phyloP scores from a whole-genome alignment of 1,284 basidiomycete genomes.

The Sanghuangporus baumii region DNA sequence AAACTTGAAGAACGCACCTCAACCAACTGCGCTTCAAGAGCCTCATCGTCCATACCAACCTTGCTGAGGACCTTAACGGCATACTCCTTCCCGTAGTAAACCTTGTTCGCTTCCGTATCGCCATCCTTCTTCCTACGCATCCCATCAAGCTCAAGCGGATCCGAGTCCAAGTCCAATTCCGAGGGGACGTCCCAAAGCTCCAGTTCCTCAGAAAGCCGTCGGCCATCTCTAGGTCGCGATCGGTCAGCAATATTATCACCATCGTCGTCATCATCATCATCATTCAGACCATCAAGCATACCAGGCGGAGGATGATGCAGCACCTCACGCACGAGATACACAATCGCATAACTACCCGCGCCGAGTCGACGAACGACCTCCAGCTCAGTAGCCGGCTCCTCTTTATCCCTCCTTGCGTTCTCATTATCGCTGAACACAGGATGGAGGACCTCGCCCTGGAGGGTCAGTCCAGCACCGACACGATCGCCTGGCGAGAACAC shows the following conservation, averaged over 20 bases:
- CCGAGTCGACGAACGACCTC: conserved; percentile 83
- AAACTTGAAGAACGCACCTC: conserved; percentile 50
- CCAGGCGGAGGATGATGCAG: conserved; percentile 46
- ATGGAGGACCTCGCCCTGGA: conserved; percentile 60
- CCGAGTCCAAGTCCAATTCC: conserved; percentile 25
- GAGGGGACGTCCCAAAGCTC: conserved; percentile 20
- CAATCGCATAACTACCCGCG: conserved; percentile 87
- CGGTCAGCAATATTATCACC: conserved; percentile 47
- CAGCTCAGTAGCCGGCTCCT: conserved; percentile 57
- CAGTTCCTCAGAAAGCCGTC: conserved; percentile 35
- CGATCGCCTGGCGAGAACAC: conserved; percentile 64
- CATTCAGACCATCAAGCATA: conserved; percentile 30
- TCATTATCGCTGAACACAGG: conserved; percentile 37
- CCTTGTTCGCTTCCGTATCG: neutral
- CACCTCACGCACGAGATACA: conserved; percentile 89
- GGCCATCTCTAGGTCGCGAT: conserved; percentile 53
- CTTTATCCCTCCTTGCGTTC: conserved; percentile 24
- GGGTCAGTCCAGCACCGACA: conserved; percentile 56
- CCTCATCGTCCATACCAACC: conserved; percentile 83
- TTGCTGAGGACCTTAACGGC: conserved; percentile 97
- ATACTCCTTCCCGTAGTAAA: conserved; percentile 75
- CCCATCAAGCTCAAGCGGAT: conserved; percentile 3
- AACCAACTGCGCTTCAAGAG: conserved; percentile 80
- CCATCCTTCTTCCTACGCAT: neutral
- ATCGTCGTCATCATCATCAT: neutral